phyloP scores from a whole-genome alignment of 78 protist species.

The Dictyostelium brefeldianum region DNA sequence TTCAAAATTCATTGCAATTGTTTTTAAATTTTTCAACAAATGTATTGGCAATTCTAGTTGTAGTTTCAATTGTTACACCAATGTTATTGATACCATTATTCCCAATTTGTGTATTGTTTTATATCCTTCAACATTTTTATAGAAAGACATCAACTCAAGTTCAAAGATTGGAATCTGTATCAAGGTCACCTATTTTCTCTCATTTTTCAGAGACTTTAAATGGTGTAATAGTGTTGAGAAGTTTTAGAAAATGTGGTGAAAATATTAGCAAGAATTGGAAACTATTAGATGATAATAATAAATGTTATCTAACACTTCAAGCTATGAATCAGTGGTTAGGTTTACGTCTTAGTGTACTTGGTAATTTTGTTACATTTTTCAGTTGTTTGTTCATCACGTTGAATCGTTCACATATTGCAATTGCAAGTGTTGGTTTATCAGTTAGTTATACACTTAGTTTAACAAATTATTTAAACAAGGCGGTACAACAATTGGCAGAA shows the following conservation, averaged over 20 bases:
- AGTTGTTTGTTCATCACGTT: slow-evolving; percentile 45
- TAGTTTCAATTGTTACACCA: slow-evolving; percentile 35
- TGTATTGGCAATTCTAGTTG: slow-evolving; percentile 17
- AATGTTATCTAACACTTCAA: slow-evolving; percentile 17
- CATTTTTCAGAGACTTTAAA: slow-evolving; percentile 86
- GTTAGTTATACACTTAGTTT: slow-evolving; percentile 69
- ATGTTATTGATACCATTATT: slow-evolving; percentile 36
- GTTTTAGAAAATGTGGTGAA: slow-evolving; percentile 13
- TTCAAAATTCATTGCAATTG: slow-evolving; percentile 24
- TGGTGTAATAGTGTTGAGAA: slow-evolving; percentile 77
- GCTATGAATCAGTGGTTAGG: slow-evolving; percentile 86
- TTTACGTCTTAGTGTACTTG: slow-evolving; percentile 85
- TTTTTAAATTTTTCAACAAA: slow-evolving; percentile 34
- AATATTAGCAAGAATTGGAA: not conserved
- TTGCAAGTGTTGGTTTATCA: slow-evolving; percentile 83
- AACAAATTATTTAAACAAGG: slow-evolving; percentile 22
- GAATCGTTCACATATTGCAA: not conserved
- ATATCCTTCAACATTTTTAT: slow-evolving; percentile 53
- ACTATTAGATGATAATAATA: slow-evolving; percentile 21
- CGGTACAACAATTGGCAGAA: slow-evolving; percentile 63
- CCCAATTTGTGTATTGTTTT: slow-evolving; percentile 26
- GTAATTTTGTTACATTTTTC: slow-evolving; percentile 66
- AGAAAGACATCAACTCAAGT: slow-evolving; percentile 80
- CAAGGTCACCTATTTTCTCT: slow-evolving; percentile 89
- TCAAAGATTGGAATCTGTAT: slow-evolving; percentile 87